Percentiles rank a stretch among this genome's conserved stretches.
Conservation (phyloP, 371 early-diverging fungal genomes). For the Rhizopus delemar region DNA sequence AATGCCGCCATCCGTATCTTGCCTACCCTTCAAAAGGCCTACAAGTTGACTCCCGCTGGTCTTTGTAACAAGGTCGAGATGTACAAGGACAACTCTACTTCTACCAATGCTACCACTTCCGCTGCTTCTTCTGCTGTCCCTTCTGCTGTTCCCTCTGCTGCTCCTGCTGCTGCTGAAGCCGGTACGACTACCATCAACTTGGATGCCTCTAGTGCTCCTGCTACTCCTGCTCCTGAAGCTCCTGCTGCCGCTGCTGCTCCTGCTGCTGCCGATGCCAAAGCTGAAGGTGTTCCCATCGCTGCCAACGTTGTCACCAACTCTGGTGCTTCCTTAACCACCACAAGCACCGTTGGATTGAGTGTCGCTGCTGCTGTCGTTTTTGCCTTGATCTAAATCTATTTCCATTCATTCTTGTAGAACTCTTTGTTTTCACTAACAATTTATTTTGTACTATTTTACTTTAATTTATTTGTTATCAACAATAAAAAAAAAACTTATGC, state of each 20-base stretch:
- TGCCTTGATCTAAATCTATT: slow-evolving; percentile 16
- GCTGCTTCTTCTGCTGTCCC: slow-evolving; percentile 14
- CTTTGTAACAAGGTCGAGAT: slow-evolving; percentile 26
- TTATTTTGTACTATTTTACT: not conserved
- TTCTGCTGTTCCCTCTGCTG: slow-evolving; percentile 8
- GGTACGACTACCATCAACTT: slow-evolving; percentile 6
- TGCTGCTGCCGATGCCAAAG: slow-evolving; percentile 7
- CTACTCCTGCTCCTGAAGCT: slow-evolving; percentile 1
- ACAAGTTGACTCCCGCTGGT: slow-evolving; percentile 31
- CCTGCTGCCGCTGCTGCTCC: slow-evolving; percentile 5
- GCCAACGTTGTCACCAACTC: slow-evolving; percentile 5
- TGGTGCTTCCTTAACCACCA: slow-evolving; percentile 15
- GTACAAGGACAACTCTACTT: slow-evolving; percentile 29
- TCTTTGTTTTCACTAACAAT: too few species aligned
- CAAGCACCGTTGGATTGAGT: slow-evolving; percentile 15
- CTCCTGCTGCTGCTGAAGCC: slow-evolving; percentile 9
- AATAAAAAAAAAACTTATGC: too few species aligned
- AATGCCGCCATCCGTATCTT: slow-evolving; percentile 40
- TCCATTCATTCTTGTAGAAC: too few species aligned
- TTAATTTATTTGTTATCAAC: not conserved
- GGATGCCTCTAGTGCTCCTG: slow-evolving; percentile 6
- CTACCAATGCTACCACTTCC: slow-evolving; percentile 6
- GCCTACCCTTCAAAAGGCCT: slow-evolving; percentile 33
- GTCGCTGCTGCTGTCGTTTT: slow-evolving; percentile 12
- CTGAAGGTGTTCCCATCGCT: slow-evolving; percentile 7